Conservation (phyloP, 768 basidiomycete species). For the Neoboletus brunneissimus region DNA sequence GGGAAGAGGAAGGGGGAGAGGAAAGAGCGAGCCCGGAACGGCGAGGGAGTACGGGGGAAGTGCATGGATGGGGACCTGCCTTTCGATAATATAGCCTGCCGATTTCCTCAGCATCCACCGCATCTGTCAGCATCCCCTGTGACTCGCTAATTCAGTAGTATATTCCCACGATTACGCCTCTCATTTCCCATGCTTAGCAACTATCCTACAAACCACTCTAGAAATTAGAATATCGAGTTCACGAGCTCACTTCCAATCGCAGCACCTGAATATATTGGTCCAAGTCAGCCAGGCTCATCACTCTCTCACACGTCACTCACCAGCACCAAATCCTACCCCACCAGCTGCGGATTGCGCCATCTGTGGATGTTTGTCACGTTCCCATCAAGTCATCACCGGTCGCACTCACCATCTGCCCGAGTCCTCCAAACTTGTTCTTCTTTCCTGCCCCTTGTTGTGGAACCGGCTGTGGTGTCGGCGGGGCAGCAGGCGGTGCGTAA, state of each 20-base stretch:
- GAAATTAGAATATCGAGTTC: slow-evolving; percentile 44
- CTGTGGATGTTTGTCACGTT: slow-evolving; percentile 12
- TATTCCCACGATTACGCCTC: slow-evolving; percentile 20
- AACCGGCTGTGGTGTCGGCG: slow-evolving; percentile 37
- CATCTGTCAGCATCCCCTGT: slow-evolving; percentile 34
- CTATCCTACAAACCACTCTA: slow-evolving; percentile 8
- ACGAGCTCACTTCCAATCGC: slow-evolving; percentile 44
- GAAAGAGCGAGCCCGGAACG: background rate
- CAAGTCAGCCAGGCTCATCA: background rate
- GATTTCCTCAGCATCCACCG: slow-evolving; percentile 27
- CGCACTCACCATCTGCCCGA: slow-evolving; percentile 37
- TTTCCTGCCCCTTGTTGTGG: slow-evolving; percentile 32
- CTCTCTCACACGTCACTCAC: slow-evolving; percentile 19
- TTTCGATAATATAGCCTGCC: slow-evolving; percentile 26
- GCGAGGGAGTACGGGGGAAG: slow-evolving; percentile 7
- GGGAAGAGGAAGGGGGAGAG: background rate
- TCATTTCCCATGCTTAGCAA: slow-evolving; percentile 21
- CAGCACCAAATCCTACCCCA: slow-evolving; percentile 49
- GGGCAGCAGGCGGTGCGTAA: slow-evolving; percentile 30
- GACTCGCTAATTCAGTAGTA: slow-evolving; percentile 15
- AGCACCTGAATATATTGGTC: slow-evolving; percentile 36
- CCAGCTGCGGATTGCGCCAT: slow-evolving; percentile 36
- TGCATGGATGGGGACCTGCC: slow-evolving; percentile 27
- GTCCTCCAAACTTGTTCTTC: slow-evolving; percentile 38
- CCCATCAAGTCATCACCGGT: background rate